Evolutionary conservation across 306 rosid genomes (phyloP), one percentile per base, ranked within the genome.

Genomic region (Cucumis melo): DNA sequence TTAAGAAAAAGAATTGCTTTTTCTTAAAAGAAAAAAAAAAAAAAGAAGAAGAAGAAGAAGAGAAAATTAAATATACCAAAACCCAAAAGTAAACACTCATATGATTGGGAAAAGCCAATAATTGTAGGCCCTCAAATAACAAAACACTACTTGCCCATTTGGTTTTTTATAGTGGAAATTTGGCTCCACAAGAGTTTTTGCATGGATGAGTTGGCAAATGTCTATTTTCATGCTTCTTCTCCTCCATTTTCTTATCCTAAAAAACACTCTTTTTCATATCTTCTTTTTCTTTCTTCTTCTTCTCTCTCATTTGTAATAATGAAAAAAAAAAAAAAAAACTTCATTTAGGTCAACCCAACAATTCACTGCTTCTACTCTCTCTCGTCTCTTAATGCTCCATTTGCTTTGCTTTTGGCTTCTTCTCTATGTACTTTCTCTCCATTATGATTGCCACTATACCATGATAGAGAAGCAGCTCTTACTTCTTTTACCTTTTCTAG

Each of bases 81-180:
- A 81, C 83, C 87, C 85, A 81, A 86, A 88, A 84, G 90, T 65
- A 85, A 85, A 81, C 91, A 86, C 86, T 86, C 81, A 81, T 84
- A 84, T 86, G 83, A 86, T 86, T 86, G 84, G 84, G 85, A 81
- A 87, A 87, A 54, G 82, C 82, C 75, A 82, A 78, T 83, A 54
- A 63, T 67, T 62, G 90, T 87, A 84, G 87, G 86, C 76, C 90
- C 85, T 88, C 82, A 81, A 78, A 59, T 83, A 86, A 85, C 78
- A 70, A 70, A 70, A 70, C 59, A 36, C 23, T 54, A 41, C 10
- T 60, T 66, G 64, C 77, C 63, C 81, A 79, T 63, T 81, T 75
- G 80, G 27, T n/a, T 56, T 20, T 51, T 9, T 3, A 60, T 66
- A 46, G 57, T 68, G 75, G 56, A 68, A 36, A 15, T 27, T 48